phyloP scores from a whole-genome alignment of 495 filamentous ascomycete species.

The Cairneyella variabilis region DNA sequence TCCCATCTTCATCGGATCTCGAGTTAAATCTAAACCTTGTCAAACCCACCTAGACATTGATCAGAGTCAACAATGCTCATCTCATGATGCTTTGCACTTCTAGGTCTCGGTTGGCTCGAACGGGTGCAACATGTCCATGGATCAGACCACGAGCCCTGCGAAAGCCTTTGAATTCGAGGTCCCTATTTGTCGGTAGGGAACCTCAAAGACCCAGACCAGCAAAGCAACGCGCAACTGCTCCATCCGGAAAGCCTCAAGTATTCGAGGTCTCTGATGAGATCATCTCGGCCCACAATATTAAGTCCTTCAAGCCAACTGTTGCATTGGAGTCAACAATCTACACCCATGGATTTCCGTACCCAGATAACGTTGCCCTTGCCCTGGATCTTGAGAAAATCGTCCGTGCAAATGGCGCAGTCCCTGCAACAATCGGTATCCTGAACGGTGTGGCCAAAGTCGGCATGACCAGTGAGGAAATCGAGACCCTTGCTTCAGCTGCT shows the following conservation, averaged over 20 bases:
- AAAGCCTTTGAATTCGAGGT: too few relatives aligned
- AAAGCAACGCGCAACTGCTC: too few relatives aligned
- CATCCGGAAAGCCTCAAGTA: neutral
- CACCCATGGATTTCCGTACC: constrained; percentile 73
- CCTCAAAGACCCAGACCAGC: too few relatives aligned
- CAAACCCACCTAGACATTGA: neutral
- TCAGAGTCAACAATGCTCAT: neutral
- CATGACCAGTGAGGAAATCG: constrained; percentile 63
- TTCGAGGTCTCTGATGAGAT: constrained; percentile 75
- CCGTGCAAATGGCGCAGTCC: constrained; percentile 75
- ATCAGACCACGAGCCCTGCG: too few relatives aligned
- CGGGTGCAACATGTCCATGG: too few relatives aligned
- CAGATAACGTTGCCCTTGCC: constrained; percentile 72
- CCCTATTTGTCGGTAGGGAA: too few relatives aligned
- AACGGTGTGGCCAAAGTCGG: constrained; percentile 81
- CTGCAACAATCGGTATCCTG: constrained; percentile 87
- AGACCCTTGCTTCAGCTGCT: constrained; percentile 62
- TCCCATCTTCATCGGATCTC: too few relatives aligned
- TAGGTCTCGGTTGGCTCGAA: neutral
- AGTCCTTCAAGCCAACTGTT: constrained; percentile 72
- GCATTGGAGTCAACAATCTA: constrained; percentile 88
- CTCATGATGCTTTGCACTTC: neutral
- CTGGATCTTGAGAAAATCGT: constrained; percentile 69
- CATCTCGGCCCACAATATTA: constrained; percentile 65
- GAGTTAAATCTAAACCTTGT: neutral